Conservation (phyloP, 208 protist genomes). For the Crithidia brevicula region DNA sequence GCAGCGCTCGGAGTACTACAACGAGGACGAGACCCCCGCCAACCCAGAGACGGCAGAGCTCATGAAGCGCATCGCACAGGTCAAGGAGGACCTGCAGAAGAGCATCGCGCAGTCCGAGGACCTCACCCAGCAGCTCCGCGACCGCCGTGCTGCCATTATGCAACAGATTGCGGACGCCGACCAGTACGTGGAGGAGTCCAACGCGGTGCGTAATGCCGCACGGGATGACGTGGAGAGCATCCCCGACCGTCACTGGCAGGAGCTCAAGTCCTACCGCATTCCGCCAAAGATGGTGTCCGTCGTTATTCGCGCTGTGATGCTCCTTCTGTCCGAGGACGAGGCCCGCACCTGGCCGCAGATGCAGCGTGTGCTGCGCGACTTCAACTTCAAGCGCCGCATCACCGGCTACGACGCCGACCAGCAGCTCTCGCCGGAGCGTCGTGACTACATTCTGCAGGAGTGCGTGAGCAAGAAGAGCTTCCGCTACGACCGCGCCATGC, state of each 20-base stretch:
- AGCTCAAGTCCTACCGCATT: constrained; percentile 88
- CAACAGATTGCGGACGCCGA: constrained; percentile 59
- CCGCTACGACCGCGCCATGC: constrained; percentile 77
- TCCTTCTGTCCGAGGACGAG: constrained; percentile 83
- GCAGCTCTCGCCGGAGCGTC: constrained; percentile 76
- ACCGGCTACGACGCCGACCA: constrained; percentile 65
- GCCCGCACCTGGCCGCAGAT: constrained; percentile 81
- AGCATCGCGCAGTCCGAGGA: constrained; percentile 65
- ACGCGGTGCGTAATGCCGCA: constrained; percentile 57
- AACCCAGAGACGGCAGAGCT: constrained; percentile 65
- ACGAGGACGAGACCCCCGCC: constrained; percentile 42
- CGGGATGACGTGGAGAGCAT: constrained; percentile 81
- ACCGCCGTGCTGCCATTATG: constrained; percentile 61
- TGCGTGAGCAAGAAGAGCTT: constrained; percentile 87
- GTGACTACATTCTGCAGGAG: constrained; percentile 87
- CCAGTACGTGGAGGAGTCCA: constrained; percentile 66
- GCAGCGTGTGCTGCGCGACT: constrained; percentile 78
- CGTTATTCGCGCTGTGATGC: constrained; percentile 86
- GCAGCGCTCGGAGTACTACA: constrained; percentile 48
- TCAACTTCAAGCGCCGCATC: constrained; percentile 76
- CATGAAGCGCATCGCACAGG: constrained; percentile 55
- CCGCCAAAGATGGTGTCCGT: constrained; percentile 83
- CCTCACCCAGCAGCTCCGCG: constrained; percentile 71
- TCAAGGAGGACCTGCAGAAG: constrained; percentile 60
- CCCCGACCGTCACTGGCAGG: constrained; percentile 78